phyloP scores from a whole-genome alignment of 768 basidiomycete genomes.

The Sistotremastrum suecicum region DNA sequence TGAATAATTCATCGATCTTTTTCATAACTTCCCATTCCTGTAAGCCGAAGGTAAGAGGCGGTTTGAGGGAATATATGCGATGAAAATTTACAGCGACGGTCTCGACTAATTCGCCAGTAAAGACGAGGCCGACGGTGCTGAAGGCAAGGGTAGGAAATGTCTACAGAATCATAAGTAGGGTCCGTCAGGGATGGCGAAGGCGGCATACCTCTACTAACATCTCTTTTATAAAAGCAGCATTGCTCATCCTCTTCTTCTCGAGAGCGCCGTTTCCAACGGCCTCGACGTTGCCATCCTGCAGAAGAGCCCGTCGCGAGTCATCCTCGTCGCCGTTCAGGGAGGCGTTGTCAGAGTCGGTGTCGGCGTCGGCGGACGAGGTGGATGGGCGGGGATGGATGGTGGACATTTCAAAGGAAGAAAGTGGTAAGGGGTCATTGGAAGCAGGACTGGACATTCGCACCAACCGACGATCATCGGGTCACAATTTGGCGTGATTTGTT shows the following conservation, averaged over 20 bases:
- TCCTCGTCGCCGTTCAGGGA: neutral
- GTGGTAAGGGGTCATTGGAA: neutral
- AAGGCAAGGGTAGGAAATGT: constrained; percentile 78
- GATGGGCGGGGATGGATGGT: neutral
- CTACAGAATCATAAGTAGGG: constrained; percentile 24
- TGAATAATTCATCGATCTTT: constrained; percentile 86
- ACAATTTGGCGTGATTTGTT: neutral
- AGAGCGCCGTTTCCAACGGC: too few relatives aligned
- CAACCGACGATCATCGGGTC: neutral
- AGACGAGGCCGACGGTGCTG: constrained; percentile 68
- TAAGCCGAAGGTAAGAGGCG: neutral
- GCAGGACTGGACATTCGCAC: neutral
- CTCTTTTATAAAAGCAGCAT: neutral
- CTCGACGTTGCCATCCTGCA: too few relatives aligned
- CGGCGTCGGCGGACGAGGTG: neutral
- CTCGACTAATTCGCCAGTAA: constrained; percentile 85
- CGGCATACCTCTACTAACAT: constrained; percentile 4
- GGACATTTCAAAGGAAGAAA: neutral
- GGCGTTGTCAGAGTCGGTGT: neutral
- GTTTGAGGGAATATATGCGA: neutral
- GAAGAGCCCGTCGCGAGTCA: too few relatives aligned
- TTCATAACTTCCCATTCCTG: constrained; percentile 84
- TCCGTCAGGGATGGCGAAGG: neutral
- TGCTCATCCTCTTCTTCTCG: too few relatives aligned
- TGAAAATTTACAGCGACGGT: constrained; percentile 46